These are phyloP conservation scores for Zymoseptoria pseudotritici DNA, from an alignment of 2,329 filamentous ascomycete species.

Conservation along the genomic window DNA sequence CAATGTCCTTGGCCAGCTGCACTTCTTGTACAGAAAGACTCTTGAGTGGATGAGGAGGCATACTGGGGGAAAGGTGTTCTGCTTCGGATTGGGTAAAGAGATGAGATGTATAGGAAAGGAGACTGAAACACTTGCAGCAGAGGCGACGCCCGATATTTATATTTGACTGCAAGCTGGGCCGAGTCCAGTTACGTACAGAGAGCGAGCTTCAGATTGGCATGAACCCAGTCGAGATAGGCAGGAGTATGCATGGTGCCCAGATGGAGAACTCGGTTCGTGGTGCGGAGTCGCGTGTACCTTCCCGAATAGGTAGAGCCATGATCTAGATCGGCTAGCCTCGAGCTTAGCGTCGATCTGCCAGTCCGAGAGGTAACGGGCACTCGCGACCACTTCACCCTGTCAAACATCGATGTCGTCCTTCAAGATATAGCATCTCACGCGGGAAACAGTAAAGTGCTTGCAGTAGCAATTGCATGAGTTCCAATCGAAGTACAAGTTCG, in stretches of 20 bases:
- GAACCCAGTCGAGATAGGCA: too few relatives aligned
- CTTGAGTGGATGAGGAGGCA: slow-evolving; percentile 15
- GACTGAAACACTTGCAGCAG: background rate
- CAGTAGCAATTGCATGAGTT: background rate
- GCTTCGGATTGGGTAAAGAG: background rate
- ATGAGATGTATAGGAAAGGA: background rate
- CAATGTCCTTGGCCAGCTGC: slow-evolving; percentile 16
- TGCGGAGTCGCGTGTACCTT: background rate
- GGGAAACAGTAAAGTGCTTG: too few relatives aligned
- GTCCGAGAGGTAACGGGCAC: too few relatives aligned
- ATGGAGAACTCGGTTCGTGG: background rate
- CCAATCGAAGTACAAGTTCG: background rate
- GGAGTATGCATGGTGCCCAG: too few relatives aligned
- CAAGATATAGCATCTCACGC: too few relatives aligned
- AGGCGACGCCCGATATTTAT: background rate
- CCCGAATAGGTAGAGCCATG: background rate
- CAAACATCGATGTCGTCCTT: too few relatives aligned
- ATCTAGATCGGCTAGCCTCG: background rate
- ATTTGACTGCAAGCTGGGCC: background rate
- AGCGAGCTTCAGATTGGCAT: too few relatives aligned
- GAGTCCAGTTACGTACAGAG: too few relatives aligned
- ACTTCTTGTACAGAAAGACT: slow-evolving; percentile 19
- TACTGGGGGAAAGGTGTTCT: background rate
- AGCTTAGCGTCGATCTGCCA: background rate
- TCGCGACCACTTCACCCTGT: too few relatives aligned